Percentiles rank a stretch among this genome's conserved stretches.
Evolutionary conservation across 176 grass and related monocot genomes (phyloP).

Genomic region (Cymbopogon citratus): DNA sequence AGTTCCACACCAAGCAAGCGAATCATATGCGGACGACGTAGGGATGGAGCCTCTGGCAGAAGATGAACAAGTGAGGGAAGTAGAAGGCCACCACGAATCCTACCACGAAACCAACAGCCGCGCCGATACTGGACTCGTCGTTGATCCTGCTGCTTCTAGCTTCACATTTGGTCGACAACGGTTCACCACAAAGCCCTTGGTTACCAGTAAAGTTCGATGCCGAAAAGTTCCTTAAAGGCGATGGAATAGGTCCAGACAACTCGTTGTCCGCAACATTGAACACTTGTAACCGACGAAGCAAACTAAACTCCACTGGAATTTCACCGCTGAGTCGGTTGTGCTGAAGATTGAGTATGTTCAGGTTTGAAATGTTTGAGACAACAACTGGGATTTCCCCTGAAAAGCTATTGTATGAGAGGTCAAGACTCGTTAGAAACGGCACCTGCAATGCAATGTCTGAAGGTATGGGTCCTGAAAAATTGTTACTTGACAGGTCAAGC

Average conservation of each 20-base stretch:
- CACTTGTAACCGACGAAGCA: fast-evolving
- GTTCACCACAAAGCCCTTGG: not conserved
- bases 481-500: not conserved
- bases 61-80: not conserved
- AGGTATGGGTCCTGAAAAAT: not conserved
- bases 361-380: not conserved
- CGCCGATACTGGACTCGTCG: not conserved
- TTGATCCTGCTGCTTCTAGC: too few relatives aligned
- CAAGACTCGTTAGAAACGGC: conserved; percentile 9
- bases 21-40: not conserved
- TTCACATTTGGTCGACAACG: not conserved
- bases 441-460: not conserved
- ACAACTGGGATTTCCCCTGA: conserved; percentile 23
- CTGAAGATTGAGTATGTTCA: conserved; percentile 32
- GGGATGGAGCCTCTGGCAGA: not conserved
- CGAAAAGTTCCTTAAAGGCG: not conserved
- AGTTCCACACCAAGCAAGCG: not conserved
- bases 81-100: conserved; percentile 19
- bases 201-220: not conserved
- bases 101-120: not conserved
- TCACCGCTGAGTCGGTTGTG: conserved; percentile 31
- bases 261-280: conserved; percentile 36
- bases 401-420: conserved; percentile 51
- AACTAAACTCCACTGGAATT: not conserved
- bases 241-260: conserved; percentile 1